Evolutionary conservation across 352 stramenopile genomes (phyloP).

Genomic region (Globisporangium okanoganense): DNA sequence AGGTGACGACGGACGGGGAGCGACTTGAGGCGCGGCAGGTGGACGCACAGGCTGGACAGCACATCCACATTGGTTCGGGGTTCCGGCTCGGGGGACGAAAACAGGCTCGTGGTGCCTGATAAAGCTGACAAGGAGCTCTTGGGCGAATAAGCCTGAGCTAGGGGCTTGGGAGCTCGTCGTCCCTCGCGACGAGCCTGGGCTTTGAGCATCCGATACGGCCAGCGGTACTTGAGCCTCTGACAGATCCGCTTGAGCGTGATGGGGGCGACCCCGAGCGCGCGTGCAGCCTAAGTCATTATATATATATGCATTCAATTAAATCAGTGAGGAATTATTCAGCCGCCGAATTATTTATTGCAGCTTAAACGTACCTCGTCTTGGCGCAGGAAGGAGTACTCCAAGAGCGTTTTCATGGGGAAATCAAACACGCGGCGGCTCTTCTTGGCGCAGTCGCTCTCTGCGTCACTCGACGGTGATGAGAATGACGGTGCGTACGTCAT

Average conservation of each 20-base stretch:
- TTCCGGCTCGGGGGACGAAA: conserved; percentile 2
- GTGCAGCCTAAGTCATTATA: conserved; percentile 45
- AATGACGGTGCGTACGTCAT: background rate
- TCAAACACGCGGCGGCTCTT: conserved; percentile 49
- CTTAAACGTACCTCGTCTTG: conserved; percentile 51
- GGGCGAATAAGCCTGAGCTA: background rate
- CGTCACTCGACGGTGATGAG: background rate
- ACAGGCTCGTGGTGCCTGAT: too few relatives aligned
- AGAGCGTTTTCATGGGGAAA: conserved; percentile 36
- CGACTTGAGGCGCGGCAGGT: background rate
- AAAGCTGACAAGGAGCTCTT: background rate
- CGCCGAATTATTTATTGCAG: too few relatives aligned
- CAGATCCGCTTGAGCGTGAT: conserved; percentile 74
- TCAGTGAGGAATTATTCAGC: too few relatives aligned
- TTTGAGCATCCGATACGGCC: conserved; percentile 48
- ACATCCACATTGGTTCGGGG: background rate
- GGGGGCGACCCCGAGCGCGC: conserved; percentile 29
- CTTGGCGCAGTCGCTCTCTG: conserved; percentile 8
- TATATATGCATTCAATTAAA: too few relatives aligned
- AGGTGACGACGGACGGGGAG: background rate
- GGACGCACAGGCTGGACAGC: background rate
- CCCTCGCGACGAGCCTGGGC: conserved; percentile 27
- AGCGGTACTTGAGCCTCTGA: conserved; percentile 34
- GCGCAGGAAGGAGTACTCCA: conserved; percentile 32
- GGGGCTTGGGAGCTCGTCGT: background rate